These are phyloP conservation scores for Pseudogymnoascus sp. DNA, from an alignment of 2,329 filamentous ascomycete species.

Conservation along the genomic window DNA sequence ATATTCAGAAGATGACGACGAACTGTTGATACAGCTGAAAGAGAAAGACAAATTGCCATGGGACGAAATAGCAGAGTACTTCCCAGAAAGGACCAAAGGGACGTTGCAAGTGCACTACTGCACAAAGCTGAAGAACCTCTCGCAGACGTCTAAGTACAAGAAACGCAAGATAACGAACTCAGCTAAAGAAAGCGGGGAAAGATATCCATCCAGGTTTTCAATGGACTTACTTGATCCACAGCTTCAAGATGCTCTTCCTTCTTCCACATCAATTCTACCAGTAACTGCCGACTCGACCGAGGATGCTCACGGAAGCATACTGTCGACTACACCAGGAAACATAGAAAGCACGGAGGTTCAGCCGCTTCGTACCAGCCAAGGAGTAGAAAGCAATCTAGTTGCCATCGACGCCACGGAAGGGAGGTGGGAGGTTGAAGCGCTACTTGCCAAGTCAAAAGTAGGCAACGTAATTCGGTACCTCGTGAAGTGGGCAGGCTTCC, in stretches of 20 bases:
- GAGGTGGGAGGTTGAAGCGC: slow-evolving; percentile 15
- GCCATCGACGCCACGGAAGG: not conserved
- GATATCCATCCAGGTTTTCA: slow-evolving; percentile 9
- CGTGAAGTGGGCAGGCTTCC: slow-evolving; percentile 20
- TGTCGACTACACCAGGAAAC: not conserved
- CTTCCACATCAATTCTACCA: slow-evolving; percentile 10
- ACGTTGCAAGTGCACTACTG: slow-evolving; percentile 9
- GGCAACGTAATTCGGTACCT: slow-evolving; percentile 17
- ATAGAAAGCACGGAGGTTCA: not conserved
- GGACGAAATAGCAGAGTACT: slow-evolving; percentile 15
- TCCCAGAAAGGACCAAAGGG: slow-evolving; percentile 15
- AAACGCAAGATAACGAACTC: slow-evolving; percentile 9
- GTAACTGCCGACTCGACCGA: not conserved
- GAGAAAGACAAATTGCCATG: slow-evolving; percentile 13
- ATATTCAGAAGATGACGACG: slow-evolving; percentile 14
- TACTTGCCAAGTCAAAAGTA: slow-evolving; percentile 19
- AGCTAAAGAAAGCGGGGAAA: not conserved
- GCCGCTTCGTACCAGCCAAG: not conserved
- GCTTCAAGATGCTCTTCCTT: slow-evolving; percentile 15
- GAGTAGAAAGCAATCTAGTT: not conserved
- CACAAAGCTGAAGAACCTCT: slow-evolving; percentile 17
- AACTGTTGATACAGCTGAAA: slow-evolving; percentile 15
- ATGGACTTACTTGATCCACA: slow-evolving; percentile 14
- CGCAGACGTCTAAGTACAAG: slow-evolving; percentile 13
- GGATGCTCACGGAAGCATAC: not conserved